These are phyloP conservation scores for Stenocarpella maydis DNA, from an alignment of 2,329 filamentous ascomycete species.

Conservation along the genomic window DNA sequence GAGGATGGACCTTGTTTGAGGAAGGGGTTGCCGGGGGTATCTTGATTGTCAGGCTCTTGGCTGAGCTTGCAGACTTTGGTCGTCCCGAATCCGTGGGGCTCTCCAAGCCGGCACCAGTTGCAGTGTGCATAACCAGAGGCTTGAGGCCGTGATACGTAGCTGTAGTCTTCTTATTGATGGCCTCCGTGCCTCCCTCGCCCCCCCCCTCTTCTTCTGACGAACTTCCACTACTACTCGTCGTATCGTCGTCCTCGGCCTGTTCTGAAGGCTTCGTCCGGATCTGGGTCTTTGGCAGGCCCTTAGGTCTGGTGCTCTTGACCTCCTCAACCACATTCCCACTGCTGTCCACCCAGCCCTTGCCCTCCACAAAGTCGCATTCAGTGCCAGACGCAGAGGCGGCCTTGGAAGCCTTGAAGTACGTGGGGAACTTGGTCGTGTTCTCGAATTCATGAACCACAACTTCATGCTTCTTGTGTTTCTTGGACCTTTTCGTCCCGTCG, in stretches of 20 bases:
- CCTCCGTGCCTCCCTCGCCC: background rate
- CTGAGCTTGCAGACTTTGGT: conserved; percentile 60
- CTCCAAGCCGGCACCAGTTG: background rate
- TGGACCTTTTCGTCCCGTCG: conserved; percentile 63
- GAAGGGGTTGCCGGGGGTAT: conserved; percentile 56
- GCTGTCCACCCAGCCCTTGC: conserved; percentile 87
- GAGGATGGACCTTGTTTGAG: conserved; percentile 72
- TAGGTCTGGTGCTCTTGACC: conserved; percentile 50
- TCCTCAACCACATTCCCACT: conserved; percentile 78
- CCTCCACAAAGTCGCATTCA: conserved; percentile 73
- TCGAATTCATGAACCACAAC: conserved; percentile 88
- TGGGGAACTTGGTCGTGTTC: conserved; percentile 82
- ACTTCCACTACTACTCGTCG: conserved; percentile 40
- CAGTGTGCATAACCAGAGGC: background rate
- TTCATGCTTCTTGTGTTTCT: conserved; percentile 66
- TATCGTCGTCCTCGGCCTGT: conserved; percentile 40
- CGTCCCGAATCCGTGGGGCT: conserved; percentile 30
- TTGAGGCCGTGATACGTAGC: background rate
- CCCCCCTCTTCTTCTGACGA: conserved; percentile 36
- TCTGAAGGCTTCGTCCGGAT: conserved; percentile 29
- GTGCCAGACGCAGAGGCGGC: conserved; percentile 52
- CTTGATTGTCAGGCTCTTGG: conserved; percentile 62
- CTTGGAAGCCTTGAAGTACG: conserved; percentile 72
- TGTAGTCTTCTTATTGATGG: background rate
- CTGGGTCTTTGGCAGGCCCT: conserved; percentile 39